Percentiles rank a stretch among this genome's conserved stretches.
Conservation (phyloP, 495 filamentous ascomycete genomes). For the Pseudoneurospora amorphoporcata region DNA sequence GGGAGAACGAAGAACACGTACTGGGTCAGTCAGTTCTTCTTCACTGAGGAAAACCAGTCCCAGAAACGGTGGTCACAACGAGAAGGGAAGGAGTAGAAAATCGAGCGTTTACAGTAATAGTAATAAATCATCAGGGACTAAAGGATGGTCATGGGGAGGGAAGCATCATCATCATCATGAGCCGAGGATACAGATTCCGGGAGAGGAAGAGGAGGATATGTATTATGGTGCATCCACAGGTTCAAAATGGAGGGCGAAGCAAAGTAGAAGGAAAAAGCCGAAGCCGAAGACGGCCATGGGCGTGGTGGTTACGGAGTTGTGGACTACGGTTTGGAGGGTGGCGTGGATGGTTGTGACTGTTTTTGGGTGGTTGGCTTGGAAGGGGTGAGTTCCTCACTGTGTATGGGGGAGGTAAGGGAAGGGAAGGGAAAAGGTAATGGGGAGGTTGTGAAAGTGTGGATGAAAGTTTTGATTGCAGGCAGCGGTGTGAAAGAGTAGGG, state of each 20-base stretch:
- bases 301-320: slow-evolving; percentile 30
- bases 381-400: slow-evolving; percentile 16
- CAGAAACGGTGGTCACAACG: not conserved
- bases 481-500: too few relatives aligned
- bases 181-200: slow-evolving; percentile 34
- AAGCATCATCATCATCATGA: slow-evolving; percentile 4
- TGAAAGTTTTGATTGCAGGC: not conserved
- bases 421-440: not conserved
- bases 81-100: slow-evolving; percentile 5
- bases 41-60: slow-evolving; percentile 4
- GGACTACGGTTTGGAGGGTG: slow-evolving; percentile 34
- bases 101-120: not conserved
- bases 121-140: not conserved
- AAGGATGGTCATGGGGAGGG: not conserved
- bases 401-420: too few relatives aligned
- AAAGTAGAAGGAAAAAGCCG: slow-evolving; percentile 4
- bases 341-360: slow-evolving; percentile 36
- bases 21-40: slow-evolving; percentile 6
- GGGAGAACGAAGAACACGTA: slow-evolving; percentile 11
- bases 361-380: slow-evolving; percentile 30
- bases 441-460: not conserved
- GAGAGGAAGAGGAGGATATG: slow-evolving; percentile 22
- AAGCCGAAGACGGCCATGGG: slow-evolving; percentile 10
- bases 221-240: slow-evolving; percentile 15
- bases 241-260: slow-evolving; percentile 20